Evolutionary conservation across 768 basidiomycete genomes (phyloP).

Genomic region (Psilocybe cubensis): DNA sequence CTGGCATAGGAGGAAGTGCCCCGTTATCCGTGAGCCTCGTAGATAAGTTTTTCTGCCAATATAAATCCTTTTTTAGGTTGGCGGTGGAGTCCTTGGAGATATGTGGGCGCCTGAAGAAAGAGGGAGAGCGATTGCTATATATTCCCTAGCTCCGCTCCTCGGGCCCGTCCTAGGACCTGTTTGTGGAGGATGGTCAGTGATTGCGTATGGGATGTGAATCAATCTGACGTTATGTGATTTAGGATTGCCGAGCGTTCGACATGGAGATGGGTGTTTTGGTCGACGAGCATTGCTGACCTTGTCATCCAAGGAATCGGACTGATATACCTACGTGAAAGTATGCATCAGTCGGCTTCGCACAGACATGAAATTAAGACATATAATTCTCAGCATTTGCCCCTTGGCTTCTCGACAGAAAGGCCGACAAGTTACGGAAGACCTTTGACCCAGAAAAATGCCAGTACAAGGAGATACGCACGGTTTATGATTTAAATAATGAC

Average conservation of each 20-base stretch:
- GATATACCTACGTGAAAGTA: conserved; percentile 66
- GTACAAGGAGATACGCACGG: conserved; percentile 1
- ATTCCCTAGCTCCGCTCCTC: conserved; percentile 65
- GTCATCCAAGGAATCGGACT: conserved; percentile 58
- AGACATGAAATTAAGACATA: not conserved
- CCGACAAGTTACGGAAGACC: not conserved
- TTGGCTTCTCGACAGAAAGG: conserved; percentile 1
- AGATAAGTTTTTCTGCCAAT: too few species aligned
- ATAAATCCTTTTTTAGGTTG: too few species aligned
- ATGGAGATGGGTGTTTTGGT: conserved; percentile 83
- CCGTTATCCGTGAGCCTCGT: conserved; percentile 55
- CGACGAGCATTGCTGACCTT: conserved; percentile 60
- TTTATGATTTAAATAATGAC: not conserved
- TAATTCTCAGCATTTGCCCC: conserved; percentile 1
- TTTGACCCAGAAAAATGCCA: conserved; percentile 2
- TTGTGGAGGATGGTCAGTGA: conserved; percentile 59
- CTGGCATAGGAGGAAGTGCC: conserved; percentile 76
- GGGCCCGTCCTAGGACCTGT: conserved; percentile 69
- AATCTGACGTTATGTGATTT: too few species aligned
- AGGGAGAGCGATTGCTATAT: conserved; percentile 66
- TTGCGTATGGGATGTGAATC: too few species aligned
- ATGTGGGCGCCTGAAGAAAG: conserved; percentile 64
- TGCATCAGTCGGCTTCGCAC: not conserved
- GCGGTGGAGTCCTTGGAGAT: conserved; percentile 69
- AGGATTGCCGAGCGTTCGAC: conserved; percentile 63